phyloP scores from a whole-genome alignment of 2,329 filamentous ascomycete species.

The Aspergillus sp. region DNA sequence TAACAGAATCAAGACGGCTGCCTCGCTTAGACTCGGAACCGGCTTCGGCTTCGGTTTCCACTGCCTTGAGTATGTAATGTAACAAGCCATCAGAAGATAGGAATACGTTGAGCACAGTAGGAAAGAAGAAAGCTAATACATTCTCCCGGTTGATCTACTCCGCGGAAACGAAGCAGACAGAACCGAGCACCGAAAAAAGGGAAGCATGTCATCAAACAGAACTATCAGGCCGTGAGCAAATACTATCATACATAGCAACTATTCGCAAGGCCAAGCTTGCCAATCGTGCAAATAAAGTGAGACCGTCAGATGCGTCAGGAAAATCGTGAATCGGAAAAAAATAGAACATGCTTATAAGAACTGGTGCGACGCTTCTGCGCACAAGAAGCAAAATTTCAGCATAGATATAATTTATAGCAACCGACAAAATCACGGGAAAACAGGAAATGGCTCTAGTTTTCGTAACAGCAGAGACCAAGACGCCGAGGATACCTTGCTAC shows the following conservation, averaged over 20 bases:
- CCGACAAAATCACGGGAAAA: background rate
- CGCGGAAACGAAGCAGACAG: background rate
- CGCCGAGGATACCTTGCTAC: conserved; percentile 5
- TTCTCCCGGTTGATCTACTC: background rate
- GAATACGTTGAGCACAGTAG: background rate
- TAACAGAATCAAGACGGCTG: background rate
- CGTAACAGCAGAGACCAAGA: conserved; percentile 8
- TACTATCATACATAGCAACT: background rate
- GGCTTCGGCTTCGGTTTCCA: background rate
- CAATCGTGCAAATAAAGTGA: background rate
- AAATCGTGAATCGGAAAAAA: background rate
- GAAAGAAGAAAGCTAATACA: background rate
- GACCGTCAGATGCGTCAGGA: background rate
- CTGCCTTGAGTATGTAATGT: background rate
- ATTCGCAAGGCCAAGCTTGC: background rate
- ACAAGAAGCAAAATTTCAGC: background rate
- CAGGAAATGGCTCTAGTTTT: conserved; percentile 10
- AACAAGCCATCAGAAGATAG: background rate
- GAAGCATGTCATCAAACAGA: background rate
- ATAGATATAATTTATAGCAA: background rate
- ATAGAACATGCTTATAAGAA: background rate
- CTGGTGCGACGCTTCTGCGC: background rate
- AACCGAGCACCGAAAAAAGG: background rate
- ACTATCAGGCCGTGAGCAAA: background rate
- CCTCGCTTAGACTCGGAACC: background rate